A percentile compares a stretch with the other conserved stretches of the same genome.
Conservation (phyloP, 768 basidiomycete species). For the Phanerochaete carnosa region DNA sequence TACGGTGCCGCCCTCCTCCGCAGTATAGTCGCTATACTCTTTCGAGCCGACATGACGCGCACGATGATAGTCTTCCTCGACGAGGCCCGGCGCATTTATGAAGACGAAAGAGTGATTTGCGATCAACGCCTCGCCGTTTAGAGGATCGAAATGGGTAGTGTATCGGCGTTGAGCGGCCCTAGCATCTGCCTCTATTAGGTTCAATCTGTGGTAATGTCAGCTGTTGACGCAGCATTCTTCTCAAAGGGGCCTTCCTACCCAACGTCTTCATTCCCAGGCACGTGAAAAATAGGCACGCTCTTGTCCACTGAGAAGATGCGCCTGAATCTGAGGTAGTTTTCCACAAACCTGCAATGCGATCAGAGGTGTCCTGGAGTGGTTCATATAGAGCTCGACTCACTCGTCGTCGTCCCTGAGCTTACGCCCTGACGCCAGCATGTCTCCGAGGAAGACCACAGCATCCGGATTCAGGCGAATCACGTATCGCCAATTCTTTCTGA, state of each 20-base stretch:
- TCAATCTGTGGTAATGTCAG: slow-evolving; percentile 10
- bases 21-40: slow-evolving; percentile 53
- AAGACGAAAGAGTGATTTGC: slow-evolving; percentile 72
- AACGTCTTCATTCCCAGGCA: slow-evolving; percentile 91
- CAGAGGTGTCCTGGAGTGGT: background rate
- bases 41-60: slow-evolving; percentile 37
- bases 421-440: slow-evolving; percentile 85
- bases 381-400: slow-evolving; percentile 36
- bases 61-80: slow-evolving; percentile 78
- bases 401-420: slow-evolving; percentile 56
- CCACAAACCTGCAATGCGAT: slow-evolving; percentile 55
- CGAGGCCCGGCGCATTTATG: slow-evolving; percentile 73
- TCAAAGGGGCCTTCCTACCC: slow-evolving; percentile 71
- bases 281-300: slow-evolving; percentile 55
- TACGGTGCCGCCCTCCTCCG: slow-evolving; percentile 51
- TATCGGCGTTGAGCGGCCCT: slow-evolving; percentile 49
- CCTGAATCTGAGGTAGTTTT: slow-evolving; percentile 62
- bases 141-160: slow-evolving; percentile 58
- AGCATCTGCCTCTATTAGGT: slow-evolving; percentile 12
- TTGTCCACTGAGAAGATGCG: slow-evolving; percentile 57
- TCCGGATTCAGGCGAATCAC: slow-evolving; percentile 59
- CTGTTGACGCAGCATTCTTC: slow-evolving; percentile 20
- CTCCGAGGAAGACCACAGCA: slow-evolving; percentile 81
- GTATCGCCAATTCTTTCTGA: slow-evolving; percentile 78
- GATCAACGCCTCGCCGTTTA: slow-evolving; percentile 59